These are phyloP conservation scores for Nigrospora sphaerica DNA, from an alignment of 2,329 filamentous ascomycete genomes.

Conservation along the genomic window DNA sequence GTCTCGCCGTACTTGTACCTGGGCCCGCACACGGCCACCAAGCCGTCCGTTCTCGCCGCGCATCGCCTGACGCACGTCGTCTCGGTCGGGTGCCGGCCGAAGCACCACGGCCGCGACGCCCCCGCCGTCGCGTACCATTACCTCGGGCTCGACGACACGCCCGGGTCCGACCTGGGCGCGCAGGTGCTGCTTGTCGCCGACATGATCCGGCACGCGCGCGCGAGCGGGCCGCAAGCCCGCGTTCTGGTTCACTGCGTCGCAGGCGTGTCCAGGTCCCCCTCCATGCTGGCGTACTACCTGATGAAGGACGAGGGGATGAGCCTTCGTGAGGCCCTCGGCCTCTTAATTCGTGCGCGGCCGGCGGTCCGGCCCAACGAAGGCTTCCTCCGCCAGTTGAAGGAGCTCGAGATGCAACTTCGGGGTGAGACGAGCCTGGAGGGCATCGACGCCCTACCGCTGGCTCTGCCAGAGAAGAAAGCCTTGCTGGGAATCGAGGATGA, in stretches of 20 bases:
- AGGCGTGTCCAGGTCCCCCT: background rate
- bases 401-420: background rate
- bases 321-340: background rate
- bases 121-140: background rate
- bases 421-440: background rate
- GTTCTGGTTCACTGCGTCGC: constrained; percentile 2
- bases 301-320: constrained; percentile 1
- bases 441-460: background rate
- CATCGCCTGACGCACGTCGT: background rate
- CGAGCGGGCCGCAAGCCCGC: background rate
- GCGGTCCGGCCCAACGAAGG: constrained; percentile 1
- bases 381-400: constrained; percentile 1
- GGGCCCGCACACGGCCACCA: constrained; percentile 1
- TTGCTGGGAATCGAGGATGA: no score
- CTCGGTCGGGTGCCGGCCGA: constrained; percentile 1
- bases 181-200: background rate
- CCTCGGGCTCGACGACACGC: background rate
- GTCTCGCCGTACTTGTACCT: background rate
- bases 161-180: background rate
- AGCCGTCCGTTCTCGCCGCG: background rate
- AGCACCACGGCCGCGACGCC: background rate
- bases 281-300: constrained; percentile 1
- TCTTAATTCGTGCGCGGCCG: background rate
- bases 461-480: background rate
- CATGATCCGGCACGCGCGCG: background rate